phyloP scores from a whole-genome alignment of 179 eudicot genomes.

The Pouteria campechiana region DNA sequence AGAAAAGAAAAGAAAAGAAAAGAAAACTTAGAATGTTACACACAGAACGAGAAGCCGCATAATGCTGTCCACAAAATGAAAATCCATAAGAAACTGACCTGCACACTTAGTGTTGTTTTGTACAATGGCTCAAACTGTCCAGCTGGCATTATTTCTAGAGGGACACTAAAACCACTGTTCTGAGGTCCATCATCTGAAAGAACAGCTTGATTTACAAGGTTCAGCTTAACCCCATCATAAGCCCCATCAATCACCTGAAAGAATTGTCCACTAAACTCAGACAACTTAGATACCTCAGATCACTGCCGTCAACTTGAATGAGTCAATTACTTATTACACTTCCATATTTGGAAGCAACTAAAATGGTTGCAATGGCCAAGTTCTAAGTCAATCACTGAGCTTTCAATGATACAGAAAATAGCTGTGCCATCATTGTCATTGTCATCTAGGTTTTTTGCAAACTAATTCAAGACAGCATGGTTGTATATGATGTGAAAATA shows the following conservation, averaged over 20 bases:
- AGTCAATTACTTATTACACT: no score
- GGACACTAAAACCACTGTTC: slow-evolving; percentile 60
- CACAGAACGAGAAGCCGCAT: neutral
- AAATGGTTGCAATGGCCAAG: no score
- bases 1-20: neutral
- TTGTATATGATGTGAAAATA: no score
- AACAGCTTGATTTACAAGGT: slow-evolving; percentile 61
- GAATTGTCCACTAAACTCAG: no score
- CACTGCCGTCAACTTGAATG: no score
- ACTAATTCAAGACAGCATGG: no score
- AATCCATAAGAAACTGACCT: slow-evolving; percentile 39
- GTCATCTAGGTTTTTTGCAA: no score
- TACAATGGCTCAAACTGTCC: slow-evolving; percentile 96
- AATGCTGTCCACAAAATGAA: neutral
- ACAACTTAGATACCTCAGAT: no score
- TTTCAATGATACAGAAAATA: no score
- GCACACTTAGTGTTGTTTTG: slow-evolving; percentile 71
- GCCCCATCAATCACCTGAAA: slow-evolving; percentile 82
- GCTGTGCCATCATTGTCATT: no score
- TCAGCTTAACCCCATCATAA: slow-evolving; percentile 78
- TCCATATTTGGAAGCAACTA: no score
- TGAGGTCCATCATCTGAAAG: slow-evolving; percentile 53
- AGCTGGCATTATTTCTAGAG: slow-evolving; percentile 82
- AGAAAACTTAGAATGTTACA: neutral
- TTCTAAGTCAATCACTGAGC: no score